Conservation (phyloP, 2,329 filamentous ascomycete genomes). For the Botrytis byssoidea region DNA sequence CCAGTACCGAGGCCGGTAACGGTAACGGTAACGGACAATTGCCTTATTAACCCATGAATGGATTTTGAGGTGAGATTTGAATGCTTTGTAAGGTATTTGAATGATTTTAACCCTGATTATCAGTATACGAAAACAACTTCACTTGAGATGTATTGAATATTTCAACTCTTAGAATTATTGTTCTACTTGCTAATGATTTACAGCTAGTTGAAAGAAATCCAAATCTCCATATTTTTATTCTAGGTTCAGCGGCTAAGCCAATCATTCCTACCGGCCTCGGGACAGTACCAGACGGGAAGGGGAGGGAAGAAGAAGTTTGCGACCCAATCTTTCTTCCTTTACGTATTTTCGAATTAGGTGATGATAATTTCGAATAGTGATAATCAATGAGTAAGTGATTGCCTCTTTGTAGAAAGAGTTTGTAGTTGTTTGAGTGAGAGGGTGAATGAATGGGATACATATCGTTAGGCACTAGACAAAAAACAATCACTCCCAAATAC, state of each 20-base stretch:
- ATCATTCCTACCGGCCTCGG: not conserved
- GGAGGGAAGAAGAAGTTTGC: not conserved
- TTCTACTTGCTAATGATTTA: not conserved
- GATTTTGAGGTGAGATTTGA: too few relatives aligned
- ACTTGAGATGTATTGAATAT: not conserved
- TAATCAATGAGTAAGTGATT: not conserved
- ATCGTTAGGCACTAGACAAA: rapidly evolving
- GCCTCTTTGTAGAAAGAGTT: not conserved
- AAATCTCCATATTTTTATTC: not conserved
- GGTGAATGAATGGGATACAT: not conserved
- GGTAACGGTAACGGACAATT: too few relatives aligned
- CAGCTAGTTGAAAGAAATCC: too few relatives aligned
- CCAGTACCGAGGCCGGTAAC: too few relatives aligned
- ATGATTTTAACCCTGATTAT: not conserved
- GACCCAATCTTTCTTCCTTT: not conserved
- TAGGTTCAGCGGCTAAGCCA: not conserved
- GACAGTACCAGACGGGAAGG: not conserved
- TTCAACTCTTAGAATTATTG: not conserved
- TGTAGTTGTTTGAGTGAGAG: not conserved
- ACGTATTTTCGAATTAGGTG: not conserved
- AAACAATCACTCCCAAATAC: not conserved
- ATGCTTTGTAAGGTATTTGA: not conserved
- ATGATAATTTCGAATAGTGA: not conserved
- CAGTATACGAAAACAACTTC: not conserved
- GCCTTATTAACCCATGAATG: too few relatives aligned